Evolutionary conservation across 352 stramenopile species (phyloP).

Genomic region (Phytophthora vignae): DNA sequence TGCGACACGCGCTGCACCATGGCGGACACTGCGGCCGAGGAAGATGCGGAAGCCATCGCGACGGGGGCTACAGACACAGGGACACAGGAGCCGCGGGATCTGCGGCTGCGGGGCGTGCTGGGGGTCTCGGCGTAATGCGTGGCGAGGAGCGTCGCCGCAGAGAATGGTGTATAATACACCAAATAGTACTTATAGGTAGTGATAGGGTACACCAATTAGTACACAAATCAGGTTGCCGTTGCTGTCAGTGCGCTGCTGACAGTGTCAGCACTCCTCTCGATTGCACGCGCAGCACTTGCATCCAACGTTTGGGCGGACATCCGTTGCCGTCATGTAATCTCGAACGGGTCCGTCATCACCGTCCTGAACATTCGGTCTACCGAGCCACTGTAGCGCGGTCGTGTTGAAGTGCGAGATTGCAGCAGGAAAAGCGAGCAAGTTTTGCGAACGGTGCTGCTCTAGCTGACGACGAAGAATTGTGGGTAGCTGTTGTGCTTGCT

Average conservation of each 20-base stretch:
- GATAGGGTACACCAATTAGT: not conserved
- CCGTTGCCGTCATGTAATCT: conserved; percentile 6
- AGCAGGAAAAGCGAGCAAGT: not conserved
- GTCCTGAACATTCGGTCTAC: conserved; percentile 7
- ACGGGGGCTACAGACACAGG: conserved; percentile 2
- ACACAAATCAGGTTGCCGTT: not conserved
- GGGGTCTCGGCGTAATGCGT: conserved; percentile 35
- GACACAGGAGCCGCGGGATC: conserved; percentile 17
- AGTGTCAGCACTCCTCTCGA: too few relatives aligned
- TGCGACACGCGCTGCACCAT: conserved; percentile 82
- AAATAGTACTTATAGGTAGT: not conserved
- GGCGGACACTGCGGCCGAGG: conserved; percentile 58
- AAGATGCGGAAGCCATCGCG: conserved; percentile 59
- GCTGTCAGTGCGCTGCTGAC: too few relatives aligned
- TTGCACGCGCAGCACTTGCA: not conserved
- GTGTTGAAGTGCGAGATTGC: not conserved
- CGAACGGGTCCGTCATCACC: conserved; percentile 8
- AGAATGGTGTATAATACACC: conserved; percentile 15
- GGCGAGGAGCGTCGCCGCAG: conserved; percentile 19
- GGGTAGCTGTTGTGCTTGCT: not conserved
- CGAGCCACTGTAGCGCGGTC: not conserved
- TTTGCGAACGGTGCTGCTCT: not conserved
- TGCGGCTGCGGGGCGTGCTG: conserved; percentile 18
- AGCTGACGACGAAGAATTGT: not conserved
- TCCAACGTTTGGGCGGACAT: not conserved